Percentiles rank a stretch among this genome's conserved stretches.
phyloP scores from a whole-genome alignment of 1,284 basidiomycete genomes.

The Rhodotorula sp. region DNA sequence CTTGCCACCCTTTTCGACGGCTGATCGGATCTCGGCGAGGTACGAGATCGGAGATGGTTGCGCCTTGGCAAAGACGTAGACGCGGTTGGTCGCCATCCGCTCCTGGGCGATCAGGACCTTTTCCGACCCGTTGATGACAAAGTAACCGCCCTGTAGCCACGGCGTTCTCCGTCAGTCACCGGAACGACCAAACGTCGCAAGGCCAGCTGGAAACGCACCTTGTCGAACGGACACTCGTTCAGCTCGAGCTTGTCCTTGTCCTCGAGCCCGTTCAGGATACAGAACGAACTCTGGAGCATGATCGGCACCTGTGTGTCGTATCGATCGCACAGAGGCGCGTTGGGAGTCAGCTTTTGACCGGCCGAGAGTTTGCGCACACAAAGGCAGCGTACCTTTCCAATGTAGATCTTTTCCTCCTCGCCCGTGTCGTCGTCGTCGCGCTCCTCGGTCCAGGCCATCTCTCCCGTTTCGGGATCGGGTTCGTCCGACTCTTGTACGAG shows the following conservation, averaged over 20 bases:
- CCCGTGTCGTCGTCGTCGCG: constrained; percentile 61
- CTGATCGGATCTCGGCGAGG: constrained; percentile 94
- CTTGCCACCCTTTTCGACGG: constrained; percentile 97
- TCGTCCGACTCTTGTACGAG: constrained; percentile 72
- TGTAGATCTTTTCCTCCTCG: constrained; percentile 82
- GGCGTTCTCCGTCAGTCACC: too few species aligned
- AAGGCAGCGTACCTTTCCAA: constrained; percentile 72
- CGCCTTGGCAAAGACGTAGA: constrained; percentile 98
- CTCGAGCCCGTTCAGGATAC: constrained; percentile 76
- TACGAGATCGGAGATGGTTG: constrained; percentile 95
- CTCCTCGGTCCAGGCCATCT: constrained; percentile 70
- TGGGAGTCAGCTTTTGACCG: background rate
- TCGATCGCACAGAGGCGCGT: too few species aligned
- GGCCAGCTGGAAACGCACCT: constrained; percentile 39
- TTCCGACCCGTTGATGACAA: constrained; percentile 99
- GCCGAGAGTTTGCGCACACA: background rate
- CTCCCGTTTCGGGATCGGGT: constrained; percentile 62
- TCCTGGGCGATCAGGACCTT: constrained; percentile 99
- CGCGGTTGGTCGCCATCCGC: constrained; percentile 98
- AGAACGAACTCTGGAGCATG: constrained; percentile 95
- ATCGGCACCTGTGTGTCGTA: constrained; percentile 59
- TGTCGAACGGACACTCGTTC: constrained; percentile 97
- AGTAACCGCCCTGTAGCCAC: constrained; percentile 79
- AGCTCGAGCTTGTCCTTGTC: constrained; percentile 82
- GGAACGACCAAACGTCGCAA: too few species aligned